A percentile compares a stretch with the other conserved stretches of the same genome.
Evolutionary conservation across 257 asterid genomes (phyloP).

Genomic region (Dorcoceras hygrometricum): DNA sequence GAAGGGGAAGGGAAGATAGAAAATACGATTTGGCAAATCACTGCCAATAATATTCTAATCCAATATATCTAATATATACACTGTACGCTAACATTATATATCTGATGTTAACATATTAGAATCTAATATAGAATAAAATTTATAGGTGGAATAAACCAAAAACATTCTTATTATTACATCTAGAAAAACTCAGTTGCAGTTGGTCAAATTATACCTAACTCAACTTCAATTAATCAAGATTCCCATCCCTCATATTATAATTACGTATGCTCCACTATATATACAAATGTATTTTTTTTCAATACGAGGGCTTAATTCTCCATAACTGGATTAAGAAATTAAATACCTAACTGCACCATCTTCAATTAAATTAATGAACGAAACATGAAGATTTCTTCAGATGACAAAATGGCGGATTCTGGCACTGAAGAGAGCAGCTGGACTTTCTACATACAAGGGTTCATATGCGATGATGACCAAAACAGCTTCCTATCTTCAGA

Average conservation of each 20-base stretch:
- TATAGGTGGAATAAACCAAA: not conserved
- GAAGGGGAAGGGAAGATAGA: conserved; percentile 17
- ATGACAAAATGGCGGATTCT: conserved; percentile 29
- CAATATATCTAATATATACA: too few relatives aligned
- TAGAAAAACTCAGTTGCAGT: conserved; percentile 22
- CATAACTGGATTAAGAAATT: conserved; percentile 19
- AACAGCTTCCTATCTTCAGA: conserved; percentile 27
- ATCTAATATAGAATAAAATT: too few relatives aligned
- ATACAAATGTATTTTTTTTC: conserved; percentile 4
- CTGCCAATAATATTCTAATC: not conserved
- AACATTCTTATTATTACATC: conserved; percentile 7
- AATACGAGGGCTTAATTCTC: not conserved
- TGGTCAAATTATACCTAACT: conserved; percentile 41
- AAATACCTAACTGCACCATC: not conserved
- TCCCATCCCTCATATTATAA: conserved; percentile 24
- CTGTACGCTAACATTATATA: too few relatives aligned
- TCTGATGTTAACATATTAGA: conserved; percentile 3
- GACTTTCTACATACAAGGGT: conserved; percentile 72
- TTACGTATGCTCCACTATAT: conserved; percentile 27
- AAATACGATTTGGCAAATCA: conserved; percentile 52
- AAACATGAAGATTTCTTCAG: conserved; percentile 5
- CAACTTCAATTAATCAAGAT: conserved; percentile 35
- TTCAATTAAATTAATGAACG: not conserved
- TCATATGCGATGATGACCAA: conserved; percentile 26
- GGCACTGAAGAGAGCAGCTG: conserved; percentile 71